A percentile compares a stretch with the other conserved stretches of the same genome.
Conservation (phyloP, 495 filamentous ascomycete genomes). For the Cryomyces antarcticus region DNA sequence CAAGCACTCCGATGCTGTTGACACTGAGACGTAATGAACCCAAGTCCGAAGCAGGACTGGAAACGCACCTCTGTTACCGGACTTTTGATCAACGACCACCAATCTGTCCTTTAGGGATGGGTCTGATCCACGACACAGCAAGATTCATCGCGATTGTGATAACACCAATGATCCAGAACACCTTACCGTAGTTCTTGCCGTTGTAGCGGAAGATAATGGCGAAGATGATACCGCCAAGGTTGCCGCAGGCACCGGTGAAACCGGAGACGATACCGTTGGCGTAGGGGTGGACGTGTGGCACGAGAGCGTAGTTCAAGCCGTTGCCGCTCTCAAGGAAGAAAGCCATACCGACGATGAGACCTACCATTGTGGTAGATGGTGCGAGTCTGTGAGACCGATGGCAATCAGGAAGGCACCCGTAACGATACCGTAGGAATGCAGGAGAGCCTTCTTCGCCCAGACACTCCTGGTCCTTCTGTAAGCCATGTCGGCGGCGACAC, state of each 20-base stretch:
- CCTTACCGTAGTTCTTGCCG: slow-evolving; percentile 12
- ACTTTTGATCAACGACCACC: slow-evolving; percentile 4
- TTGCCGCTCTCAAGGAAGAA: slow-evolving; percentile 21
- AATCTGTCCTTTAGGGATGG: slow-evolving; percentile 19
- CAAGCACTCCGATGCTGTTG: too few relatives aligned
- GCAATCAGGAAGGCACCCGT: slow-evolving; percentile 16
- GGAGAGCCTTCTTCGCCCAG: slow-evolving; percentile 19
- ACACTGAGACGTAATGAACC: too few relatives aligned
- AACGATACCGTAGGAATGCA: slow-evolving; percentile 16
- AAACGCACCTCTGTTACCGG: too few relatives aligned
- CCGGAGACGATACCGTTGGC: slow-evolving; percentile 20
- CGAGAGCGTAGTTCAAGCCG: slow-evolving; percentile 17
- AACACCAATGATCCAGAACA: slow-evolving; percentile 19
- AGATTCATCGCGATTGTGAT: slow-evolving; percentile 16
- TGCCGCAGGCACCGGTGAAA: slow-evolving; percentile 19
- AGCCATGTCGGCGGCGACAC: slow-evolving; percentile 13
- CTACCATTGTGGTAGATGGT: slow-evolving; percentile 12
- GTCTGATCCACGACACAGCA: slow-evolving; percentile 17
- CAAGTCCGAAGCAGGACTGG: too few relatives aligned
- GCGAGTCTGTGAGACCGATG: slow-evolving; percentile 12
- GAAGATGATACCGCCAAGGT: slow-evolving; percentile 20
- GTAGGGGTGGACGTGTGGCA: slow-evolving; percentile 19
- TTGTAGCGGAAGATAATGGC: slow-evolving; percentile 20
- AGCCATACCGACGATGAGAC: slow-evolving; percentile 14
- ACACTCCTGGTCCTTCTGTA: slow-evolving; percentile 11